These are phyloP conservation scores for Pyrus betulifolia DNA, from an alignment of 306 rosid species.

Conservation along the genomic window DNA sequence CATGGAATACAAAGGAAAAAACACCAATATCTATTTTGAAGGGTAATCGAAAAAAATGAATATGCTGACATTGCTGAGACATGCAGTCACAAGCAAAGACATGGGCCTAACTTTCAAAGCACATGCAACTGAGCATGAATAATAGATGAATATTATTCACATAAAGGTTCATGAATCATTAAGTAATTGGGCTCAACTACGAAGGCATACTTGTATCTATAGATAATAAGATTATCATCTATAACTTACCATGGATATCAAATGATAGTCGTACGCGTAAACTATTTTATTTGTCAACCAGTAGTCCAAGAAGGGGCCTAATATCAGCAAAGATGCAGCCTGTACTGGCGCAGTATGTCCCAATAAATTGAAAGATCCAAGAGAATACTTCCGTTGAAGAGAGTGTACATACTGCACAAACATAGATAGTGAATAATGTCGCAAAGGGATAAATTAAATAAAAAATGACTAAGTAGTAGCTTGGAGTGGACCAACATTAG, in stretches of 20 bases:
- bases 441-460: background rate
- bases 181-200: background rate
- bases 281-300: constrained; percentile 63
- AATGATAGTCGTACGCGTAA: constrained; percentile 35
- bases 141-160: background rate
- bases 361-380: constrained; percentile 69
- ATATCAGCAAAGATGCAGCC: constrained; percentile 48
- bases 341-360: constrained; percentile 78
- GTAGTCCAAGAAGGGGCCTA: constrained; percentile 67
- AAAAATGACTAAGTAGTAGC: background rate
- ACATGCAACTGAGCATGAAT: background rate
- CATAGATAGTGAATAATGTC: constrained; percentile 8
- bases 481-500: background rate
- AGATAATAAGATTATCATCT: background rate
- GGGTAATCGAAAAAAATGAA: background rate
- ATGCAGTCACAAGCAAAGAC: background rate
- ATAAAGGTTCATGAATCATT: background rate
- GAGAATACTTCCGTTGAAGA: constrained; percentile 70
- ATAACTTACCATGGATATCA: constrained; percentile 43
- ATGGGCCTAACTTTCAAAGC: background rate
- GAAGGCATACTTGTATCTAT: background rate
- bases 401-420: constrained; percentile 61
- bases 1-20: background rate
- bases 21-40: background rate
- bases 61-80: background rate